A percentile compares a stretch with the other conserved stretches of the same genome.
These are phyloP conservation scores for Barnettozyma californica DNA, from an alignment of 805 yeast species.

Conservation along the genomic window DNA sequence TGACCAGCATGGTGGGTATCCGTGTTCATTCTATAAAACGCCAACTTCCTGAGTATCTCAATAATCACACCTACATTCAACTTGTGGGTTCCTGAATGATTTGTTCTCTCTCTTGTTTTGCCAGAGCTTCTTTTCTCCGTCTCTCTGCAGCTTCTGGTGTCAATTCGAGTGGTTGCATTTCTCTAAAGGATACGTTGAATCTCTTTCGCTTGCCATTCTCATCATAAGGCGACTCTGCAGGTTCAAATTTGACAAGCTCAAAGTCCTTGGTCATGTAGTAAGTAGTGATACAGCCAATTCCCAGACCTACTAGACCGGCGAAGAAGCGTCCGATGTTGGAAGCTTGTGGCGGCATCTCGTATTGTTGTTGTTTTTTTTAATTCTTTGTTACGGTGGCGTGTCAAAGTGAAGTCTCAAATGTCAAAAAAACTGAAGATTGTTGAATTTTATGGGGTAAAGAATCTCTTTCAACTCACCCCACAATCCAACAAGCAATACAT, in stretches of 20 bases:
- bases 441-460: not conserved
- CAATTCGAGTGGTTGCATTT: conserved; percentile 34
- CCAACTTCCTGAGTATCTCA: no score
- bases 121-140: conserved; percentile 1
- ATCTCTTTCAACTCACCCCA: not conserved
- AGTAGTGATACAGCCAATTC: conserved; percentile 14
- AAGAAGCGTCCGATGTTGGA: conserved; percentile 12
- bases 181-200: conserved; percentile 31
- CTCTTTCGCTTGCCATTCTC: conserved; percentile 34
- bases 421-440: no score
- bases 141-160: conserved; percentile 28
- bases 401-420: not conserved
- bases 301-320: conserved; percentile 15
- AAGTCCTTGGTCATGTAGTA: conserved; percentile 19
- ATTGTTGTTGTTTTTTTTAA: not conserved
- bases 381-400: not conserved
- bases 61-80: not conserved
- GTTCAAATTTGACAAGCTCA: conserved; percentile 34
- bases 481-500: not conserved
- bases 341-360: conserved; percentile 11
- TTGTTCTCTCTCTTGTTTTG: conserved; percentile 8
- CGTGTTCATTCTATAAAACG: no score
- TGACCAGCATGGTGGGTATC: no score
- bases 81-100: conserved; percentile 16
- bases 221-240: conserved; percentile 33